Conservation (phyloP, 2,329 filamentous ascomycete species). For the Beauveria asiatica region DNA sequence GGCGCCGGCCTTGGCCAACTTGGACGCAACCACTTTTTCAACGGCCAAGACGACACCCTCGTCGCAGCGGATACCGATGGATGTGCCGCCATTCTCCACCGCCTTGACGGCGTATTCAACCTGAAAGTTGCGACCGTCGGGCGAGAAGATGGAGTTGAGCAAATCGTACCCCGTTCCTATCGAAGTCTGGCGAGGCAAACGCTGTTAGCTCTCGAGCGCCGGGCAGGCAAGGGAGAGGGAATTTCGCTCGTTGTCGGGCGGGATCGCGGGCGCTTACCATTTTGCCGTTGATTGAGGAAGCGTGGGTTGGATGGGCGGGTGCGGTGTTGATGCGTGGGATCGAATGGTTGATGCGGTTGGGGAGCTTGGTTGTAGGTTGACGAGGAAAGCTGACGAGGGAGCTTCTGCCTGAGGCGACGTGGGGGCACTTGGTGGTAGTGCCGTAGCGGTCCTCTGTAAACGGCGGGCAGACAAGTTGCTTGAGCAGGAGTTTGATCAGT, state of each 20-base stretch:
- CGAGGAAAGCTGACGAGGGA: slow-evolving; percentile 9
- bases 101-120: slow-evolving; percentile 98
- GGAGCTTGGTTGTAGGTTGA: slow-evolving; percentile 2
- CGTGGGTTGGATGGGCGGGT: background rate
- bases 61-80: slow-evolving; percentile 93
- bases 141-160: slow-evolving; percentile 98
- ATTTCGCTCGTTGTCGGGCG: background rate
- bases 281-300: background rate
- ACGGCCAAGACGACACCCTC: slow-evolving; percentile 93
- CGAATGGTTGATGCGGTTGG: background rate
- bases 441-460: background rate
- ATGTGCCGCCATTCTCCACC: slow-evolving; percentile 94
- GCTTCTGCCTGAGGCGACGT: slow-evolving; percentile 11
- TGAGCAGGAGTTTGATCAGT: background rate
- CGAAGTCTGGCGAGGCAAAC: slow-evolving; percentile 60
- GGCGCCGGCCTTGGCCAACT: slow-evolving; percentile 86
- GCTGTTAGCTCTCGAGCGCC: background rate
- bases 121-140: slow-evolving; percentile 98
- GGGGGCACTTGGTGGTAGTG: background rate
- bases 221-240: background rate
- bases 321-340: slow-evolving; percentile 4
- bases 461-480: background rate
- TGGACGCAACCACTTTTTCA: slow-evolving; percentile 93
- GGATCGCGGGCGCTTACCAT: slow-evolving; percentile 3
- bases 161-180: slow-evolving; percentile 99